Evolutionary conservation across 768 basidiomycete genomes (phyloP), one percentile per base, ranked within the genome.

Genomic region (Pulveroboletus ravenelii): DNA sequence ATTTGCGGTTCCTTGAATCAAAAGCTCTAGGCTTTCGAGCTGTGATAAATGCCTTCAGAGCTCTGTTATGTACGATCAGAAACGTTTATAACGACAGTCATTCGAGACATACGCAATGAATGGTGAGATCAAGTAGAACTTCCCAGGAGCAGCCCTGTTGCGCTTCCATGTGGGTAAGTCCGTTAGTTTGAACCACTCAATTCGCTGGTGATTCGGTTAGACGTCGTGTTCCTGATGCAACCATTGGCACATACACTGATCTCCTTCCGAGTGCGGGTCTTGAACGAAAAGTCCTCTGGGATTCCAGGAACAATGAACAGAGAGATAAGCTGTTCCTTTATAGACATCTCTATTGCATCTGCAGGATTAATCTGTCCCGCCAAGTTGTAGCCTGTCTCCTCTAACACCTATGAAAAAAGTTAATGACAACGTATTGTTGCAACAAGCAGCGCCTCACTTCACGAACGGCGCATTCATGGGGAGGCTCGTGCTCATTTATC

Each of bases 341-440:
- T 90, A 38, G 85, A 84, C 68, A 91, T 77, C 65, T 92, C 84
- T 65, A 97, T 85, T 59, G 82, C 84, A 62, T 92, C 74, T 40
- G 80, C 66, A 3, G 80, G 76, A 58, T 84, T 71, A 43, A 90
- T 69, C 61, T 85, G 78, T 49, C 79, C 82, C 44, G 77, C 78
- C 48, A 93, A 64, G 68, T 97, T 92, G 74, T 89, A 98, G 13
- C 96, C 96, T 1, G 93, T 97, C 72, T 99, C 96, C 70, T 99
- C 96, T 29, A 90, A 75, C 20, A 98, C 95, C 94, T 97, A 59
- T n/a, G 18, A 18, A 47, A 54, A 35, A 53, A 35, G 41, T 18
- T 61, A 54, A 59, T 52, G 18, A 59, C 35, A 30, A 20, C n/a
- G 30, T 40, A 10, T 32, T 38, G 25, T 23, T 23, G 20, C 18